Conservation (phyloP, 192 early-diverging fungal genomes). For the Paraglomus occultum region DNA sequence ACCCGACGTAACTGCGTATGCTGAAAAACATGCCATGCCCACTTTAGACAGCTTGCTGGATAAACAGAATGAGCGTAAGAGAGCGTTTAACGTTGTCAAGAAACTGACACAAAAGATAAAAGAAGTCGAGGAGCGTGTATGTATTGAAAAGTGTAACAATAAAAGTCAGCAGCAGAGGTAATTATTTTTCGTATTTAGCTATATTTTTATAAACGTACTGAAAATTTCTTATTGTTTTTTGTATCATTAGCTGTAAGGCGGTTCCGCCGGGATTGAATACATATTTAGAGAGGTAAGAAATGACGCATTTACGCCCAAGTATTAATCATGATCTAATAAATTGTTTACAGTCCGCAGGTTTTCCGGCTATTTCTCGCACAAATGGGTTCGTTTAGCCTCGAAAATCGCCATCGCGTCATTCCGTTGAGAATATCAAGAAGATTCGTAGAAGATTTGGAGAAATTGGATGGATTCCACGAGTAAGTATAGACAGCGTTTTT, state of each 20-base stretch:
- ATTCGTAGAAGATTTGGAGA: constrained; percentile 60
- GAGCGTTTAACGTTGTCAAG: constrained; percentile 34
- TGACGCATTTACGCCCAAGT: background rate
- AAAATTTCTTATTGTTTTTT: background rate
- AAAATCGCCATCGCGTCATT: constrained; percentile 57
- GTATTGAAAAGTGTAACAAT: background rate
- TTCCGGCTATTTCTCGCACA: constrained; percentile 65
- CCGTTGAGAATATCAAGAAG: constrained; percentile 65
- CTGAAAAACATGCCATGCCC: constrained; percentile 34
- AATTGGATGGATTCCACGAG: constrained; percentile 66
- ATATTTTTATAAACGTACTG: background rate
- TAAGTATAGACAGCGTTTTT: constrained; percentile 32
- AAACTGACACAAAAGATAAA: constrained; percentile 31
- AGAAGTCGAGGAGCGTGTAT: constrained; percentile 13
- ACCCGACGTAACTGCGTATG: background rate
- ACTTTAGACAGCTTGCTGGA: constrained; percentile 36
- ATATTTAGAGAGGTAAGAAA: constrained; percentile 31
- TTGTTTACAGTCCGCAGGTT: constrained; percentile 40
- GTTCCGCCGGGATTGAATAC: constrained; percentile 31
- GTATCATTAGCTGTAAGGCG: constrained; percentile 21
- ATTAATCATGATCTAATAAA: background rate
- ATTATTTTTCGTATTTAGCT: background rate
- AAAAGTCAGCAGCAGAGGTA: constrained; percentile 16
- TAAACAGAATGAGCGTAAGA: constrained; percentile 32
- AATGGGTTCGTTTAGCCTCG: constrained; percentile 60